Base-by-base conservation (phyloP, 108 stramenopile genomes). In the Asterionellopsis glacialis region DNA sequence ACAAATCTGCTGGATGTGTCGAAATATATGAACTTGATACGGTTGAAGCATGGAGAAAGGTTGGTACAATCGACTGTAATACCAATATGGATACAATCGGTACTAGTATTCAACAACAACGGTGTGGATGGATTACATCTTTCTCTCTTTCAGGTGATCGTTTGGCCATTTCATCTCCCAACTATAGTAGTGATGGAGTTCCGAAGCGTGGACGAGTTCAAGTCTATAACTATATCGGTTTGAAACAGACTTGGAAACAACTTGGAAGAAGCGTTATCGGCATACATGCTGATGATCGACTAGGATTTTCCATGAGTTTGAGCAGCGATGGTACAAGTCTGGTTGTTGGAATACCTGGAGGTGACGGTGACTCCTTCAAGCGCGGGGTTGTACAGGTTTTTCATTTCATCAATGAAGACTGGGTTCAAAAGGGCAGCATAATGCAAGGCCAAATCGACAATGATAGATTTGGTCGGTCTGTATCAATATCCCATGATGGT, bases 381-480 rank as follows among this genome's bases (percentile, higher is more conserved):
- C 47, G 47, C 9, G 56, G 56, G 5, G 5, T 4, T 9, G 39
- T 57, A 19, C 41, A 12, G n/a, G 18, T 57, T 2, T 57, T 25
- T 57, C 40, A 16, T 2, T 41, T 57, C 3, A 28, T 7, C 7
- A 53, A 63, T 21, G 33, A 25, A 13, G 39, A 33, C 9, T 82
- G 81, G 81, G 1, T n/a, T 0, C 67, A 51, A 22, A 23, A 75
- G 22, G 81, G 77, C 4, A 19, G 50, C 15, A 52, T 43, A 0
- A 49, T 71, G 0, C 21, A 43, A 22, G 74, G 78, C 39, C 47
- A 69, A 21, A 40, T 27, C 16, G 23, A 41, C 21, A 19, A 44
- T 19, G 64, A 70, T 47, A 24, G 55, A 6, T 69, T 71, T 45
- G 78, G 77, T 44, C 68, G 77, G 67, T 63, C 77, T 4, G 63